Conservation (phyloP, 345 rosid genomes). For the Dovyalis caffra region DNA sequence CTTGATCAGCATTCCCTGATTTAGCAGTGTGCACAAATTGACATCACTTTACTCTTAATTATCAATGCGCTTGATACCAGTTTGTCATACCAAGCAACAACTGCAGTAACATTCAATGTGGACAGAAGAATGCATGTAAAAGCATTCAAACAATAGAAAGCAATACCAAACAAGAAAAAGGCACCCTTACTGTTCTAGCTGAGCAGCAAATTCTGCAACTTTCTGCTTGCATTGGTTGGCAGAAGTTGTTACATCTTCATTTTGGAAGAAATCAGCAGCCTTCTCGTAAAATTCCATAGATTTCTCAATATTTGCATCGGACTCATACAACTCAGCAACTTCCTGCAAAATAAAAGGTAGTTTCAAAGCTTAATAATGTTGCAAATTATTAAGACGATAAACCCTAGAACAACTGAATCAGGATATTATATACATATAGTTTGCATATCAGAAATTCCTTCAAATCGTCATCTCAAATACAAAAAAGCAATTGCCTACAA, state of each 20-base stretch:
- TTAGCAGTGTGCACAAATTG: neutral
- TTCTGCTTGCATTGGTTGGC: constrained; percentile 98
- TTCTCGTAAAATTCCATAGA: constrained; percentile 24
- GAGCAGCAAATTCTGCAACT: constrained; percentile 95
- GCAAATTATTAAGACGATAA: neutral
- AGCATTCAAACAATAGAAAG: neutral
- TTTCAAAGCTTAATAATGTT: neutral
- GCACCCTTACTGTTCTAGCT: constrained; percentile 75
- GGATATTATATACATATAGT: neutral
- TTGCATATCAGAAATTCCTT: neutral
- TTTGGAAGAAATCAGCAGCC: constrained; percentile 36
- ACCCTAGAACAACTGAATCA: neutral
- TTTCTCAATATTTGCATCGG: constrained; percentile 31
- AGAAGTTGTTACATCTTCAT: constrained; percentile 73
- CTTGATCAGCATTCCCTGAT: neutral
- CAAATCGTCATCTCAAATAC: too few species aligned
- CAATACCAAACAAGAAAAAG: neutral
- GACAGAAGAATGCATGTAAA: neutral
- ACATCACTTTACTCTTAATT: neutral
- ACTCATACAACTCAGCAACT: constrained; percentile 33
- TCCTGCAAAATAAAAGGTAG: constrained; percentile 12
- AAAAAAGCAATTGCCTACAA: neutral
- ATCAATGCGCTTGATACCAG: neutral
- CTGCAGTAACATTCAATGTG: neutral
- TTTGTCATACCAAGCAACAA: neutral